A percentile compares a stretch with the other conserved stretches of the same genome.
These are phyloP conservation scores for Tanacetum coccineum DNA, from an alignment of 129 eudicot species.

Conservation along the genomic window DNA sequence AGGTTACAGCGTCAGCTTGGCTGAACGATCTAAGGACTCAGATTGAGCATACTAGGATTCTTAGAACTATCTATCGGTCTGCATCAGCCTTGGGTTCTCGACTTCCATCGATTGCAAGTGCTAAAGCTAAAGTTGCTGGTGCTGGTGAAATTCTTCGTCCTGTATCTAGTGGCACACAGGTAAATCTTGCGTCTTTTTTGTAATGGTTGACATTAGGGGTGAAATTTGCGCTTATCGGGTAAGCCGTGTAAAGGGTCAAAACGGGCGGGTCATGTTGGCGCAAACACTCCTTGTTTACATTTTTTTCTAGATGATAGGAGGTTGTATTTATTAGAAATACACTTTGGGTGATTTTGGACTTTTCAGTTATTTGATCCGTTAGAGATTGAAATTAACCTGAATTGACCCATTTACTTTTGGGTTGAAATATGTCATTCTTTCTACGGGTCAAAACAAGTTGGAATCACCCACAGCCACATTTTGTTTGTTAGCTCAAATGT, in stretches of 20 bases:
- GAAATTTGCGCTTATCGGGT: not conserved
- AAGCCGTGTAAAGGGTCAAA: not conserved
- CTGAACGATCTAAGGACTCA: constrained; percentile 84
- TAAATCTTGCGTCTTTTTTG: constrained; percentile 15
- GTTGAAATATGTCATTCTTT: too few relatives aligned
- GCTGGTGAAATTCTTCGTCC: constrained; percentile 95
- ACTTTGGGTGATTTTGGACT: not conserved
- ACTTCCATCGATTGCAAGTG: constrained; percentile 95
- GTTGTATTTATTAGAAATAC: not conserved
- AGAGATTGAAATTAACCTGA: too few relatives aligned
- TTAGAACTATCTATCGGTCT: constrained; percentile 84
- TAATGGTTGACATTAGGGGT: not conserved
- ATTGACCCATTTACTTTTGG: too few relatives aligned
- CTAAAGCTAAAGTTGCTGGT: constrained; percentile 89
- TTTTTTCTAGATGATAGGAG: not conserved
- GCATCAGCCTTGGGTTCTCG: constrained; percentile 98
- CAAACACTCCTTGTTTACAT: not conserved
- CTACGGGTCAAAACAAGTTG: too few relatives aligned
- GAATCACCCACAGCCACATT: too few relatives aligned
- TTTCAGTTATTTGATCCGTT: not conserved
- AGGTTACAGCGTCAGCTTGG: constrained; percentile 99
- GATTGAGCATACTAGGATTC: constrained; percentile 86
- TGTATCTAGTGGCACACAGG: constrained; percentile 95
- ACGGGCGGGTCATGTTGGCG: not conserved
- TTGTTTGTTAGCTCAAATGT: too few relatives aligned